Evolutionary conservation across 441 rosid species (phyloP), one percentile per base, ranked within the genome.

Genomic region (Populus tomentosa): DNA sequence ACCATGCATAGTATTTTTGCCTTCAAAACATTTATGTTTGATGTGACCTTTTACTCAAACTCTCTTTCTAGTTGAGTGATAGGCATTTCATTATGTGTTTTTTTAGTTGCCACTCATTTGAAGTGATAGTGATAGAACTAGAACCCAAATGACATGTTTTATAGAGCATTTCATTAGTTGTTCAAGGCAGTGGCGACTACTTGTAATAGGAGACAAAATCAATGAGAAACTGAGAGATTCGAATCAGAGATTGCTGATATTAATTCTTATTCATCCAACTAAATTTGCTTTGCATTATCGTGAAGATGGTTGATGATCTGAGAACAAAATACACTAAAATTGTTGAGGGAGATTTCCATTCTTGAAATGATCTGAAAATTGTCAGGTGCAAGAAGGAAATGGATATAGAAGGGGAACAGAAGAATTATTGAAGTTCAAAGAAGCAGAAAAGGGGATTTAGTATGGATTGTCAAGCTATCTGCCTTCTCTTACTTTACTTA

Each of bases 401-500:
- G 69, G 35, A 4, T 24, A 6, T 6, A 7, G 20, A 32, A 7
- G 7, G 40, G 10, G 26, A 36, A 13, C 36, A 8, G 23, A 21
- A 59, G 67, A 59, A 10, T 18, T 8, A 38, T 11, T 4, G 7
- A 40, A 10, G 46, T 40, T 3, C 3, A 40, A 40, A 40, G 46
- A 14, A 40, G 14, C 46, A 23, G n/a, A 10, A 26, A 10, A 11
- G 64, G 28, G 28, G 65, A 24, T 2, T 65, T 40, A 3, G n/a
- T 7, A 3, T 64, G 40, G 46, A 38, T 11, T 6, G 50, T 67
- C 18, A 3, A 24, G 26, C 30, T 70, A 76, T 21, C 30, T 62
- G 36, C 70, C 30, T 7, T 75, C 32, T 28, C 46, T 75, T 26
- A 70, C 70, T 75, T 9, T 32, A 36, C 24, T 73, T 42, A 70